Evolutionary conservation across 148 eudicot species (phyloP).

Genomic region (Vaccinium corymbosum): DNA sequence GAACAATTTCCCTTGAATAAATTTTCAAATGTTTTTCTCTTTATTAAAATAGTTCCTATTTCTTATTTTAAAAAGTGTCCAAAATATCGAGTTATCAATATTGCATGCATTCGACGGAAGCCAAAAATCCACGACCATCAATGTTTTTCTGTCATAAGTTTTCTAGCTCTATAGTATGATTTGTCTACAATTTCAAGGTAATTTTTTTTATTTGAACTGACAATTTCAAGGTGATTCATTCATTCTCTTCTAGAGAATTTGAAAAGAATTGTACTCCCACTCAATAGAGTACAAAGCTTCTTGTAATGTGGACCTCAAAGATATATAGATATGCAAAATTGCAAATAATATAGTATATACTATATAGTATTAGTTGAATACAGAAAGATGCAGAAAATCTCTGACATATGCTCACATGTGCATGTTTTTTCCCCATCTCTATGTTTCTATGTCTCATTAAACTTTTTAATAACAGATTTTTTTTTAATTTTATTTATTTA

Average conservation of each 20-base stretch:
- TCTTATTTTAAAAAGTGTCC: too few relatives aligned
- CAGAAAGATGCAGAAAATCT: conserved; percentile 1
- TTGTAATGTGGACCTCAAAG: conserved; percentile 1
- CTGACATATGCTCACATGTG: neutral
- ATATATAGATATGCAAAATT: neutral
- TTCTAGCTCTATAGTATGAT: neutral
- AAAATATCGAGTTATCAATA: too few relatives aligned
- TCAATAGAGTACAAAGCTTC: neutral
- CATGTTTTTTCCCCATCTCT: neutral
- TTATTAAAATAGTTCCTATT: too few relatives aligned
- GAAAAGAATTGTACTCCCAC: neutral
- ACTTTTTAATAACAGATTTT: neutral
- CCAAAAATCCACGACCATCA: too few relatives aligned
- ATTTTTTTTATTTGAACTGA: too few relatives aligned
- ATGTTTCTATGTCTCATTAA: neutral
- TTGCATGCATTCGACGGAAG: too few relatives aligned
- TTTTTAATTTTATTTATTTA: neutral
- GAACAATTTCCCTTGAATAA: neutral
- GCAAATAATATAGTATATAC: neutral
- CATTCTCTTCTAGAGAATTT: neutral
- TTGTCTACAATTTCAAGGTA: neutral
- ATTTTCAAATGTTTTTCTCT: too few relatives aligned
- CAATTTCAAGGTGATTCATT: neutral
- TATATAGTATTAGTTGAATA: neutral
- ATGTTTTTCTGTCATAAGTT: neutral